Conservation (phyloP, 305 asterid genomes). For the Solanum hybrid region DNA sequence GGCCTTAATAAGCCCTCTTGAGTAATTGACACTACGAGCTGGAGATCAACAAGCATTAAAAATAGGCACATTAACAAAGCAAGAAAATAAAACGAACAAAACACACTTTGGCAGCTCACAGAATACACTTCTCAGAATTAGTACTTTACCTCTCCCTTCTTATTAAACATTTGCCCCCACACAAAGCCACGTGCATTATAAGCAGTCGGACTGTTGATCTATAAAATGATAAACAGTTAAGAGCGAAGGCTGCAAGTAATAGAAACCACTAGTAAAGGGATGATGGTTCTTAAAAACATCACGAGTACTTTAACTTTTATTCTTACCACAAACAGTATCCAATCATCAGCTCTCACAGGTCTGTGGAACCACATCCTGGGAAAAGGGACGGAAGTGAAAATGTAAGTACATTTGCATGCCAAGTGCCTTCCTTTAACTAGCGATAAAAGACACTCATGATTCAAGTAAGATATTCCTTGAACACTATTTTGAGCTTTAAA, state of each 20-base stretch:
- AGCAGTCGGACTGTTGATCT: constrained; percentile 80
- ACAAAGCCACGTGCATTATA: constrained; percentile 85
- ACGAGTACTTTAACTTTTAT: background rate
- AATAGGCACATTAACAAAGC: background rate
- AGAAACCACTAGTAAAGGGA: background rate
- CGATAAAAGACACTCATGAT: background rate
- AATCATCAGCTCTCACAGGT: constrained; percentile 86
- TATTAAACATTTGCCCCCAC: constrained; percentile 66
- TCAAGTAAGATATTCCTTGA: background rate
- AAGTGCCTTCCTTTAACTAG: background rate
- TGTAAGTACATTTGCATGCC: background rate
- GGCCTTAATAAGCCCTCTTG: constrained; percentile 81
- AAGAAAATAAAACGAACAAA: background rate
- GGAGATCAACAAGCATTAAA: constrained; percentile 2
- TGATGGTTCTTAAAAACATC: background rate
- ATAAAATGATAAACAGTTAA: constrained; percentile 3
- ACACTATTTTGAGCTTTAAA: background rate
- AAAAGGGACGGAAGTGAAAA: constrained; percentile 12
- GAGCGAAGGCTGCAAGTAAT: background rate
- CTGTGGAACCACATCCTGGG: constrained; percentile 98
- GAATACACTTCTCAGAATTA: background rate
- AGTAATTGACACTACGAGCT: constrained; percentile 69
- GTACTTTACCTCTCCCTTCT: constrained; percentile 68
- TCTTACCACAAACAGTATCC: constrained; percentile 92
- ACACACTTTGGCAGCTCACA: background rate